These are phyloP conservation scores for Aspergillus intermedius DNA, from an alignment of 2,329 filamentous ascomycete genomes.

Conservation along the genomic window DNA sequence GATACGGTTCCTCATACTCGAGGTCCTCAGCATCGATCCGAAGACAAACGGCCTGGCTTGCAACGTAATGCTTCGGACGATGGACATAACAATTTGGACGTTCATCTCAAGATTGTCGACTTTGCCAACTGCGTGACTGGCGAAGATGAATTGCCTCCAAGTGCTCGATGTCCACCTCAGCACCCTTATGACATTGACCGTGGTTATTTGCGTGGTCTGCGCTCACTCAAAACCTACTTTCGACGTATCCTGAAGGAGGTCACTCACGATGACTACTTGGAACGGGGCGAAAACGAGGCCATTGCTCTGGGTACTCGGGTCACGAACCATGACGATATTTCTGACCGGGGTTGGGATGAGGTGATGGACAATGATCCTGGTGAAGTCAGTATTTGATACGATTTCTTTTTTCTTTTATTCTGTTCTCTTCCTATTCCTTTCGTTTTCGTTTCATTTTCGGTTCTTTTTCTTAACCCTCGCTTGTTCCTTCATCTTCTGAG, in stretches of 20 bases:
- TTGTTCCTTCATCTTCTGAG: slow-evolving; percentile 5
- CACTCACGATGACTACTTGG: slow-evolving; percentile 39
- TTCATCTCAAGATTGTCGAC: slow-evolving; percentile 92
- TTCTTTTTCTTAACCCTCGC: neutral
- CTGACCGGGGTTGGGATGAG: slow-evolving; percentile 34
- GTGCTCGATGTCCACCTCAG: slow-evolving; percentile 67
- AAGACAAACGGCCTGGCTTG: slow-evolving; percentile 26
- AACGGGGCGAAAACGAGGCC: slow-evolving; percentile 39
- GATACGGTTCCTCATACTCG: slow-evolving; percentile 16
- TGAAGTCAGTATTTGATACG: slow-evolving; percentile 36
- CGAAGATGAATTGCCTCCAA: slow-evolving; percentile 58
- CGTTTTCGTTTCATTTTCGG: slow-evolving; percentile 6
- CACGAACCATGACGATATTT: slow-evolving; percentile 22
- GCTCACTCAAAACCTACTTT: slow-evolving; percentile 75
- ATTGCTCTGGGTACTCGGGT: slow-evolving; percentile 30
- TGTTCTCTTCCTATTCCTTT: slow-evolving; percentile 1
- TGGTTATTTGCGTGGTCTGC: slow-evolving; percentile 80
- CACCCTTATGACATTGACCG: slow-evolving; percentile 75
- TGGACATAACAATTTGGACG: slow-evolving; percentile 33
- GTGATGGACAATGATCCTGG: slow-evolving; percentile 39
- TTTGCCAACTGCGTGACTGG: slow-evolving; percentile 96
- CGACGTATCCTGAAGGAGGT: slow-evolving; percentile 78
- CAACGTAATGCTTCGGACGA: slow-evolving; percentile 30
- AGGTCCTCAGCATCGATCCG: slow-evolving; percentile 8
- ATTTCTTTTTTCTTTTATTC: neutral